Conservation (phyloP, 2,329 filamentous ascomycete species). For the Fusarium euwallaceae region DNA sequence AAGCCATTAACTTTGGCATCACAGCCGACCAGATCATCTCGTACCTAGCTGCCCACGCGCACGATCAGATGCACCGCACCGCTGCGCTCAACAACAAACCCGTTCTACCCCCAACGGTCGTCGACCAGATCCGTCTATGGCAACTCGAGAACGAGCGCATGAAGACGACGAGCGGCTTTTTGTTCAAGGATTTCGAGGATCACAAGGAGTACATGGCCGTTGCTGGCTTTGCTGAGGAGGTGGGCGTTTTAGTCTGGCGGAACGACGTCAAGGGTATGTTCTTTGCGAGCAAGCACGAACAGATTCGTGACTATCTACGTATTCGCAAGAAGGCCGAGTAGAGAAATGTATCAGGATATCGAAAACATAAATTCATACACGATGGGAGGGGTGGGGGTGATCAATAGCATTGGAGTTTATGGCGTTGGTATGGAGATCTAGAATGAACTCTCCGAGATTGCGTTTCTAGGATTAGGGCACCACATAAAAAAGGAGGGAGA, state of each 20-base stretch:
- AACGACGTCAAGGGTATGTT: conserved; percentile 85
- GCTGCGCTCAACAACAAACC: conserved; percentile 71
- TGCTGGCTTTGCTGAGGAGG: conserved; percentile 84
- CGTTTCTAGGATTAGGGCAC: neutral
- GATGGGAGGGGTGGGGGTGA: neutral
- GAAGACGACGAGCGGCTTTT: conserved; percentile 83
- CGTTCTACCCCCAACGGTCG: conserved; percentile 91
- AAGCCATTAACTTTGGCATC: conserved; percentile 90
- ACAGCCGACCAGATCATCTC: conserved; percentile 95
- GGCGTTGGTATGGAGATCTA: conserved; percentile 26
- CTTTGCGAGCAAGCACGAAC: conserved; percentile 92
- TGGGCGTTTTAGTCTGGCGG: conserved; percentile 91
- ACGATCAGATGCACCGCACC: conserved; percentile 89
- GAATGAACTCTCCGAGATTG: conserved; percentile 16
- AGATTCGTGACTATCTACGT: conserved; percentile 85
- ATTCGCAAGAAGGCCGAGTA: conserved; percentile 68
- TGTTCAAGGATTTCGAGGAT: conserved; percentile 89
- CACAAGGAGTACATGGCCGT: conserved; percentile 78
- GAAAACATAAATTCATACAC: neutral
- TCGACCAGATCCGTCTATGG: conserved; percentile 98
- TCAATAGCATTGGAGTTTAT: conserved; percentile 38
- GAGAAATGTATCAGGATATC: neutral
- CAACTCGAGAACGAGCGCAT: conserved; percentile 97
- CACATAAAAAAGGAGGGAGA: conserved; percentile 3
- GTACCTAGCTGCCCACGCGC: conserved; percentile 91